Conservation (phyloP, 129 eudicot genomes). For the Centella asiatica region DNA sequence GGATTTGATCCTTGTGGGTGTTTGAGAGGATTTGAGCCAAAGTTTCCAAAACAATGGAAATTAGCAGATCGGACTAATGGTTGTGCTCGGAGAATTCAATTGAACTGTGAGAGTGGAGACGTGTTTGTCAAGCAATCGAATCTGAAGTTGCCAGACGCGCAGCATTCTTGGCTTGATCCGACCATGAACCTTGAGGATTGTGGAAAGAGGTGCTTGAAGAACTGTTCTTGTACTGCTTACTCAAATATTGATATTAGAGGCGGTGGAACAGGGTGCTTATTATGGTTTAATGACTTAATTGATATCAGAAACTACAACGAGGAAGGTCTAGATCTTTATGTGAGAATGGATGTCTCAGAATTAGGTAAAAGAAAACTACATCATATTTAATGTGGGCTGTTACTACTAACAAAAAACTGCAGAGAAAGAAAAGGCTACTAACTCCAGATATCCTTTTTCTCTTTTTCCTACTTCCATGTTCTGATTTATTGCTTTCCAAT, state of each 20-base stretch:
- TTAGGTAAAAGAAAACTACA: too few species aligned
- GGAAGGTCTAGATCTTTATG: slow-evolving; percentile 1
- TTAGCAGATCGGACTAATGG: neutral
- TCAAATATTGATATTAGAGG: neutral
- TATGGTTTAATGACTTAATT: neutral
- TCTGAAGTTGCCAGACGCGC: neutral
- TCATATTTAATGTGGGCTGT: too few species aligned
- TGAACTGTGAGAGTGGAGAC: neutral
- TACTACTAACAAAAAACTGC: too few species aligned
- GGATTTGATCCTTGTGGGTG: neutral
- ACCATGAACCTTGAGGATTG: slow-evolving; percentile 1
- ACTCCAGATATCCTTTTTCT: too few species aligned
- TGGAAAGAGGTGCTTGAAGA: neutral
- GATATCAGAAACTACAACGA: neutral
- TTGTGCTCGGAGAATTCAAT: neutral
- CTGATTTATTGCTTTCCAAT: too few species aligned
- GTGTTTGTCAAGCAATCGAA: neutral
- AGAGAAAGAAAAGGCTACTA: too few species aligned
- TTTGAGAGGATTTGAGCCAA: neutral
- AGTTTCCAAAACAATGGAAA: neutral
- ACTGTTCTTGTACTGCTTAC: slow-evolving; percentile 5
- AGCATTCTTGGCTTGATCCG: neutral
- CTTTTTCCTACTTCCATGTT: too few species aligned
- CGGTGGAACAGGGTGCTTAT: neutral
- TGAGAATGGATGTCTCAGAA: neutral